phyloP scores from a whole-genome alignment of 2,329 filamentous ascomycete genomes.

The Esteya vermicola region DNA sequence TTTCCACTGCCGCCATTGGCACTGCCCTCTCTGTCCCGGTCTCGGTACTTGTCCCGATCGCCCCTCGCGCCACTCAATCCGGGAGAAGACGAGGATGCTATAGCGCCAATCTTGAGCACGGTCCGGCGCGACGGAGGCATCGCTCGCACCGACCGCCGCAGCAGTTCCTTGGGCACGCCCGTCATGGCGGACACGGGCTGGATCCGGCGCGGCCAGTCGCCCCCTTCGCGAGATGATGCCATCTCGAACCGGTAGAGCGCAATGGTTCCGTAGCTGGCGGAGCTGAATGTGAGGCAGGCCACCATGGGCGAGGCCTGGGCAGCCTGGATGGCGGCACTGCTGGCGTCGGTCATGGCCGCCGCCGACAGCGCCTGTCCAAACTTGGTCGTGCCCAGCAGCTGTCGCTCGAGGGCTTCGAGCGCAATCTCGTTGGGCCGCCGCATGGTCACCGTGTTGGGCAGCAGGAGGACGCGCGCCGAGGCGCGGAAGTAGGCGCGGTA shows the following conservation, averaged over 20 bases:
- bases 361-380: not conserved
- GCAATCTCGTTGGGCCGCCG: constrained; percentile 7
- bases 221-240: not conserved
- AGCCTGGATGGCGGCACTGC: not conserved
- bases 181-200: constrained; percentile 10
- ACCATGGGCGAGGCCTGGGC: constrained; percentile 6
- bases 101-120: constrained; percentile 5
- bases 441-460: constrained; percentile 3
- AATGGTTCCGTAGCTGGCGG: constrained; percentile 7
- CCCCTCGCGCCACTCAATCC: not conserved
- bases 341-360: not conserved
- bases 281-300: constrained; percentile 10
- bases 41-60: not conserved
- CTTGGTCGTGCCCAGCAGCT: constrained; percentile 11
- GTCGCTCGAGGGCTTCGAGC: constrained; percentile 9
- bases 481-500: constrained; percentile 12
- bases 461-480: constrained; percentile 9
- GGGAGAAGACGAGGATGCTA: no score
- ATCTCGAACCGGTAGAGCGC: constrained; percentile 11
- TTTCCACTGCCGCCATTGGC: not conserved
- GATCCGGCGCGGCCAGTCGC: constrained; percentile 10
- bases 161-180: constrained; percentile 11
- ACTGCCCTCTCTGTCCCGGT: not conserved
- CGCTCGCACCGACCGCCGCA: constrained; percentile 8
- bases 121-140: constrained; percentile 10